These are phyloP conservation scores for Cercophora newfieldiana DNA, from an alignment of 495 filamentous ascomycete genomes.

Conservation along the genomic window DNA sequence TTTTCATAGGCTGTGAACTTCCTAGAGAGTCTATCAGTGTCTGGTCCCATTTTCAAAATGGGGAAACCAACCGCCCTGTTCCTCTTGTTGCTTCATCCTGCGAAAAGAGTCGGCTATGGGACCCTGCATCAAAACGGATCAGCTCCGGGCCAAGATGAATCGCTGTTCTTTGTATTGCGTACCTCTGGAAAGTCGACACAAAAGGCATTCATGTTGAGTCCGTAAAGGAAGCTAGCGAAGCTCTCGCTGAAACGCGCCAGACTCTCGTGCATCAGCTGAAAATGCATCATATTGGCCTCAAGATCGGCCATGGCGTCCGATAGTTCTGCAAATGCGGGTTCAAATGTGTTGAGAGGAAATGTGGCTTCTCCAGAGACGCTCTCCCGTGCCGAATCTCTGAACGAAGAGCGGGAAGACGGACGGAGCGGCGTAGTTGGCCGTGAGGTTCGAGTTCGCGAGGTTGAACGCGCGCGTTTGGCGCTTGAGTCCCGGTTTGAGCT, in stretches of 20 bases:
- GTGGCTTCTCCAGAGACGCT: constrained; percentile 59
- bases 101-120: constrained; percentile 68
- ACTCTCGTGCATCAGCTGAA: constrained; percentile 96
- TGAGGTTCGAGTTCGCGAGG: constrained; percentile 56
- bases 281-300: constrained; percentile 95
- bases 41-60: constrained; percentile 28
- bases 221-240: constrained; percentile 93
- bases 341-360: constrained; percentile 77
- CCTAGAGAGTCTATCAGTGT: not conserved
- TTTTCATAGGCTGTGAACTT: constrained; percentile 20
- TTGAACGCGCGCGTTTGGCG: constrained; percentile 41
- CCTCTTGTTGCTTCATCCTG: constrained; percentile 57
- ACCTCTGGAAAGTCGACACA: constrained; percentile 98
- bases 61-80: constrained; percentile 30
- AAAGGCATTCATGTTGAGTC: constrained; percentile 98
- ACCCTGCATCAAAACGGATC: constrained; percentile 31
- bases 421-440: constrained; percentile 92
- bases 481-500: constrained; percentile 9
- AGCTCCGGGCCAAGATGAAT: not conserved
- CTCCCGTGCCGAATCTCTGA: constrained; percentile 63
- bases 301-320: constrained; percentile 93
- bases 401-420: constrained; percentile 82
- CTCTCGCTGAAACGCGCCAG: constrained; percentile 91
- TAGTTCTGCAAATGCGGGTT: constrained; percentile 89
- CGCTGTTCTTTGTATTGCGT: not conserved